These are phyloP conservation scores for Casuarina glauca DNA, from an alignment of 306 rosid genomes.

Conservation along the genomic window DNA sequence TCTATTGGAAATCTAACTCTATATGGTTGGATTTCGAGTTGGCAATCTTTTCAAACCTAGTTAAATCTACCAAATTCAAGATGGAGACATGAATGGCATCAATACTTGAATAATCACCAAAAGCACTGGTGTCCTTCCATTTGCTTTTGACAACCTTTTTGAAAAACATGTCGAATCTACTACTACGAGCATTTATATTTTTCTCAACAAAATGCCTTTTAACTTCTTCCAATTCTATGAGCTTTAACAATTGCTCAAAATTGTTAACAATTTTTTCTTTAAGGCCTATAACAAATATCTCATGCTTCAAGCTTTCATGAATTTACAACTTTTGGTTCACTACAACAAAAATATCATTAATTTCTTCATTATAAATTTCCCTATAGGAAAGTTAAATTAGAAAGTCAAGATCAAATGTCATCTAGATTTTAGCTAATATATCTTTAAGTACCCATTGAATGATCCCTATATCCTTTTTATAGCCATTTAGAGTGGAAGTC, in stretches of 20 bases:
- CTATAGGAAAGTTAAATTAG: constrained; percentile 83
- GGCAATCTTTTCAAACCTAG: constrained; percentile 96
- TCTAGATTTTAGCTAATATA: constrained; percentile 62
- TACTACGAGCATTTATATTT: constrained; percentile 89
- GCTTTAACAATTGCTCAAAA: constrained; percentile 77
- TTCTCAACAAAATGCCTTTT: constrained; percentile 96
- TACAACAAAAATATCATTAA: constrained; percentile 77
- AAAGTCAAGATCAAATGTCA: constrained; percentile 74
- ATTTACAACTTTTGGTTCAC: constrained; percentile 90
- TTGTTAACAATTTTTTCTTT: constrained; percentile 78
- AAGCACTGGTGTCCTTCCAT: constrained; percentile 58
- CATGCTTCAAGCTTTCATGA: constrained; percentile 97
- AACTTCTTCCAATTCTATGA: constrained; percentile 82
- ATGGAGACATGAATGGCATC: constrained; percentile 90
- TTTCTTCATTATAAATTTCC: constrained; percentile 98
- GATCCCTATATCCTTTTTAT: constrained; percentile 72
- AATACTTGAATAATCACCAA: constrained; percentile 38
- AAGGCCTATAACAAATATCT: constrained; percentile 90
- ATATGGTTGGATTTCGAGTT: constrained; percentile 14
- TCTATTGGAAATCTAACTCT: too few species aligned
- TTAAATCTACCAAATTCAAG: constrained; percentile 93
- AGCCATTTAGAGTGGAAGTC: constrained; percentile 96
- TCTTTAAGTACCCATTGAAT: constrained; percentile 80
- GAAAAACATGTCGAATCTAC: constrained; percentile 95
- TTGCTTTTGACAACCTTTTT: constrained; percentile 97